These are phyloP conservation scores for Euryodendron excelsum DNA, from an alignment of 148 eudicot genomes.

Conservation along the genomic window DNA sequence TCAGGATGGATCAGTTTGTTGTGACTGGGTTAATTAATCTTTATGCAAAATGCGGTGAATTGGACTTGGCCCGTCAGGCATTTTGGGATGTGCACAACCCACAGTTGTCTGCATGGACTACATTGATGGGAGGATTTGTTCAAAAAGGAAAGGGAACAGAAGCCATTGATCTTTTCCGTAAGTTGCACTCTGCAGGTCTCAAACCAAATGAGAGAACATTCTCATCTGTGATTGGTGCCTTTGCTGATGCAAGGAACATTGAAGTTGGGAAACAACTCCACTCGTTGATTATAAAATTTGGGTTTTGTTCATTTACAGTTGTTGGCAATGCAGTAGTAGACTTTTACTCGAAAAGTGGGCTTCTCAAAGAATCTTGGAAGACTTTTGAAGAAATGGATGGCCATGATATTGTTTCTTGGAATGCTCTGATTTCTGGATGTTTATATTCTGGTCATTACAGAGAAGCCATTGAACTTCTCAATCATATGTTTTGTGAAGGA, in stretches of 20 bases:
- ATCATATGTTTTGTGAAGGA: constrained; percentile 26
- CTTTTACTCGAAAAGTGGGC: constrained; percentile 31
- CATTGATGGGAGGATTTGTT: constrained; percentile 39
- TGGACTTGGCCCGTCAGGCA: constrained; percentile 27
- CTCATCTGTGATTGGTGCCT: constrained; percentile 40
- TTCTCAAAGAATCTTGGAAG: constrained; percentile 26
- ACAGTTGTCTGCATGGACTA: constrained; percentile 41
- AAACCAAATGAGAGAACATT: constrained; percentile 41
- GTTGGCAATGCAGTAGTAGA: constrained; percentile 38
- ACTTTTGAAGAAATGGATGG: constrained; percentile 29
- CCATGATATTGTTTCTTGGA: constrained; percentile 38
- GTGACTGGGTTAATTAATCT: constrained; percentile 36
- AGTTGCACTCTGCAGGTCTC: constrained; percentile 27
- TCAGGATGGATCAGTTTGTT: constrained; percentile 37
- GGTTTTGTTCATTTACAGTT: constrained; percentile 27
- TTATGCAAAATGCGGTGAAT: constrained; percentile 34
- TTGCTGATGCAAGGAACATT: constrained; percentile 19
- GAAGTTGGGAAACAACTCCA: constrained; percentile 36
- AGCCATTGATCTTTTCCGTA: constrained; percentile 34
- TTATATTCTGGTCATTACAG: constrained; percentile 17
- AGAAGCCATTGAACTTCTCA: constrained; percentile 26
- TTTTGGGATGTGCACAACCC: constrained; percentile 29
- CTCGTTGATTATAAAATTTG: constrained; percentile 28
- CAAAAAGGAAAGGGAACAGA: constrained; percentile 30
- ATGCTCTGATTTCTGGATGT: constrained; percentile 36